Evolutionary conservation across 441 rosid species (phyloP), one percentile per base, ranked within the genome.

Genomic region (Pelargonium myrrhifolium): DNA sequence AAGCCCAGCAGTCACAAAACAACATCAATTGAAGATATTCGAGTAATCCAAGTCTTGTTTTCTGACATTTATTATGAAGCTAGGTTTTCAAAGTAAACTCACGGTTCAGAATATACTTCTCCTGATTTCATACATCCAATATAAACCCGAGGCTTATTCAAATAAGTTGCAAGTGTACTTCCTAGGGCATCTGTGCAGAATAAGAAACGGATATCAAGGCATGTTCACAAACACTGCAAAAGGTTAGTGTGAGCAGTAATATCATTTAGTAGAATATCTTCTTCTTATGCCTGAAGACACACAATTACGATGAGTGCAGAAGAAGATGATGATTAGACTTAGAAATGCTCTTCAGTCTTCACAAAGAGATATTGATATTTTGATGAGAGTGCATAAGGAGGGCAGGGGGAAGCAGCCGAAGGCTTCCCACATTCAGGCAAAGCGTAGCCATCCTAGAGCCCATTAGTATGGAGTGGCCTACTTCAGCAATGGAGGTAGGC

Each of bases 71-170:
- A 43, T 1, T 4, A 12, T 11, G 15, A 11, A 11, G 53, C 3
- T 11, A 1, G 11, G 4, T 15, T 53, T 53, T 6, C 2, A 47
- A 62, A 55, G 40, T 65, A 72, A 76, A 75, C 97, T 92, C 77
- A 94, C 98, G 69, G 87, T 78, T 92, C 97, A 51, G 95, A 86
- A 74, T 87, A 89, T 77, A 95, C 97, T 84, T 86, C 90, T 42
- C 98, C 98, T 15, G 98, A 90, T 76, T 92, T 95, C 99, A 95
- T 95, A 75, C 99, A 95, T 55, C 99, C 98, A 21, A 95, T 82
- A 75, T 95, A 95, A 72, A 82, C 85, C 60, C 96, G 87, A 73
- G 98, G 97, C 71, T 85, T 87, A 75, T 80, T 78, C 64, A 89
- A 45, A 72, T 92, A 84, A 69, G 87, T 76, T 68, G 95, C 84